phyloP scores from a whole-genome alignment of 2,329 filamentous ascomycete genomes.

The Diaporthe amygdali region DNA sequence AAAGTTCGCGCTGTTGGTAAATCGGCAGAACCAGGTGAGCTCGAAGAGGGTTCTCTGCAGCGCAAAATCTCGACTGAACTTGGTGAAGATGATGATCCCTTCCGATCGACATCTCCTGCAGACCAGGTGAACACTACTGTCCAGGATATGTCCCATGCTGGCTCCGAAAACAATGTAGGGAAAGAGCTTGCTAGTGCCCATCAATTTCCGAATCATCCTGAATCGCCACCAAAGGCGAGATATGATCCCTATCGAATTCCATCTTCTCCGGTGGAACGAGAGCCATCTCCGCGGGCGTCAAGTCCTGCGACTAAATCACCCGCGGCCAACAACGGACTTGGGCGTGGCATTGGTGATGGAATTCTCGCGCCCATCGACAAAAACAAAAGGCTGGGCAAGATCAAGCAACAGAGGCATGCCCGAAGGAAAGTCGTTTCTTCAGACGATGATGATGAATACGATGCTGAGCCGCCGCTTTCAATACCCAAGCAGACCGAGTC shows the following conservation, averaged over 20 bases:
- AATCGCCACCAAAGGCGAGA: not conserved
- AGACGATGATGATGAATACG: constrained; percentile 19
- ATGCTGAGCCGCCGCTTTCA: not conserved
- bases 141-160: not conserved
- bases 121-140: not conserved
- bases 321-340: no score
- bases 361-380: not conserved
- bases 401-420: not conserved
- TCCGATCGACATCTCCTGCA: not conserved
- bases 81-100: constrained; percentile 13
- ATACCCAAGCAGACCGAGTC: not conserved
- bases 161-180: no score
- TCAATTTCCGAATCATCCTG: not conserved
- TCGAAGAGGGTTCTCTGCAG: not conserved
- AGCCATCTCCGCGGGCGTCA: not conserved
- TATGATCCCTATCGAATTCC: constrained; percentile 15
- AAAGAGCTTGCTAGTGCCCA: not conserved
- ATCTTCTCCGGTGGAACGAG: constrained; percentile 2
- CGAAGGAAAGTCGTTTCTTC: constrained; percentile 13
- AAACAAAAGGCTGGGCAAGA: not conserved
- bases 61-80: constrained; percentile 2
- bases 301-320: not conserved
- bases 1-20: not conserved
- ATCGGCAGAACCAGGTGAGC: not conserved
- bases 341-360: not conserved